Base-by-base conservation (phyloP, 306 rosid genomes). In the Prunus kanzakura region DNA sequence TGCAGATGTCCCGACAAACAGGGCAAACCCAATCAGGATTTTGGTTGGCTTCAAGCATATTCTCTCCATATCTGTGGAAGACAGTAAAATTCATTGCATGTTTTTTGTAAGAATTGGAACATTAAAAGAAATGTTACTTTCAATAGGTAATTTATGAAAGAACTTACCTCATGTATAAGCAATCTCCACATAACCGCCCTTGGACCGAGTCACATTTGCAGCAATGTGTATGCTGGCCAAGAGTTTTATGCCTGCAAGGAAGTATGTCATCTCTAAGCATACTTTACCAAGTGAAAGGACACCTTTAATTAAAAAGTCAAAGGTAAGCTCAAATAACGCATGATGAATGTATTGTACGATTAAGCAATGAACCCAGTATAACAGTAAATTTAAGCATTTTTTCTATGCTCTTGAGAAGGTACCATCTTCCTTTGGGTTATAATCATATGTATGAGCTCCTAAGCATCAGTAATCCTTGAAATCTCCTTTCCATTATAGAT, bases 161-260 rank as follows among this genome's bases (percentile, higher is more conserved):
- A 61, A 47, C 63, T 86, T 80, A 92, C 97, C 97, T 89, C 55
- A 23, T 80, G 87, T 86, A 92, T 82, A 92, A 83, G 96, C 96
- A 92, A 85, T 92, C 97, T 80, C 97, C 97, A 71, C 97, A 90
- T 2, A 92, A 11, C 78, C 75, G 76, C 22, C 97, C 92, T 62
- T 86, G 93, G 75, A 66, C 82, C 79, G 86, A 79, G 73, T 82
- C 86, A n/a, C 93, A 92, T 83, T 80, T 89, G 82, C 75, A 67
- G 84, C 97, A 88, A 71, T 11, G 65, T 25, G 93, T 88, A 60
- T 64, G 86, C 82, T 71, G 73, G 56, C 89, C 71, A 63, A 87
- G 78, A 69, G 97, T 90, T 81, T 87, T 83, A 79, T 76, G 89
- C 87, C 97, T 92, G 83, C 84, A 82, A 85, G 77, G 62, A 74